These are phyloP conservation scores for Backusella morwellensis DNA, from an alignment of 192 early-diverging fungal species.

Conservation along the genomic window DNA sequence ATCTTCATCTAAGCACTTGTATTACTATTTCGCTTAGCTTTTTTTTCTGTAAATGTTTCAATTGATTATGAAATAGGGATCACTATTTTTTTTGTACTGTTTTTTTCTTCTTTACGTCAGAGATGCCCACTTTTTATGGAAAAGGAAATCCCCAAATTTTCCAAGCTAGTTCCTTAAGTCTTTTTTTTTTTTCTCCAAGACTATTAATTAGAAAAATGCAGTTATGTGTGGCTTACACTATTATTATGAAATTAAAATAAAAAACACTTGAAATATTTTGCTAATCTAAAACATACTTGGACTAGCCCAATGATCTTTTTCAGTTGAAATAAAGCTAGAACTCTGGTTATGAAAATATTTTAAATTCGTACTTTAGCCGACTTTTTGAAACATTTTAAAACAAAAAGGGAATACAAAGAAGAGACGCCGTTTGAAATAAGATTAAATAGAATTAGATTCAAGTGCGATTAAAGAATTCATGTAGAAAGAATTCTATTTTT, in stretches of 20 bases:
- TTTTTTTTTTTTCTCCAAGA: not conserved
- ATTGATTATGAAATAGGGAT: not conserved
- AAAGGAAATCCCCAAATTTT: no score
- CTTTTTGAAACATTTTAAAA: not conserved
- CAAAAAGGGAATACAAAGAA: not conserved
- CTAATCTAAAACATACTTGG: not conserved
- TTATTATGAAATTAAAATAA: not conserved
- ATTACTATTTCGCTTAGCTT: not conserved
- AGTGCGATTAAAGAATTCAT: not conserved
- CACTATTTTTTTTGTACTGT: not conserved
- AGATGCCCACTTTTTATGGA: not conserved
- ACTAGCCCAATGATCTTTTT: not conserved
- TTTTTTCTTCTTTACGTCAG: not conserved
- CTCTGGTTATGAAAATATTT: not conserved
- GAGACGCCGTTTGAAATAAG: not conserved
- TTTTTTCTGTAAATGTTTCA: not conserved
- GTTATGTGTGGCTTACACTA: not conserved
- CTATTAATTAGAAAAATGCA: not conserved
- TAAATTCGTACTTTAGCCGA: slow-evolving; percentile 1
- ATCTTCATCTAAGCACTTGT: not conserved
- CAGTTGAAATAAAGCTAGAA: not conserved
- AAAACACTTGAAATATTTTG: not conserved
- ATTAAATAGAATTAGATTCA: not conserved
- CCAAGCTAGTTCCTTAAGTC: not conserved
- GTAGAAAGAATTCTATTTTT: not conserved